Conservation (phyloP, 352 stramenopile species). For the Globisporangium takayamanum region DNA sequence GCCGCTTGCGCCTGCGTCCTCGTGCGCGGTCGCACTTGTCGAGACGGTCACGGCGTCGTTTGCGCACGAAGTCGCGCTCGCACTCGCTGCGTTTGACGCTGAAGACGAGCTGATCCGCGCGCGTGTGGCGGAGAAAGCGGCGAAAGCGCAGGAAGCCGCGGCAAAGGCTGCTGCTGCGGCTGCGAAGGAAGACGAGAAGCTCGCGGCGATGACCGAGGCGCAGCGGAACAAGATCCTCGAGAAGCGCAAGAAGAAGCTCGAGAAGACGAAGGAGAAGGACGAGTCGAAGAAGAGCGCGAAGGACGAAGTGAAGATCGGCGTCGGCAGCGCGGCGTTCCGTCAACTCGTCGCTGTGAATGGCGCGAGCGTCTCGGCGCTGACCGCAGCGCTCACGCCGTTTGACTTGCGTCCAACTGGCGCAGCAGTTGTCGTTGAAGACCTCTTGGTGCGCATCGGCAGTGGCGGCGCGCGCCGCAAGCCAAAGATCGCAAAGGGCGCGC, state of each 20-base stretch:
- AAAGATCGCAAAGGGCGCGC: constrained; percentile 89
- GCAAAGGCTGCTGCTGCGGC: constrained; percentile 63
- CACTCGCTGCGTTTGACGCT: constrained; percentile 50
- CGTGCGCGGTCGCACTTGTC: constrained; percentile 47
- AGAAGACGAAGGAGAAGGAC: constrained; percentile 82
- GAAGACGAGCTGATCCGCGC: constrained; percentile 56
- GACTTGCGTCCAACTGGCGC: constrained; percentile 43
- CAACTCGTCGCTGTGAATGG: constrained; percentile 24
- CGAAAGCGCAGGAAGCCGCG: constrained; percentile 56
- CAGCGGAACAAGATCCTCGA: constrained; percentile 74
- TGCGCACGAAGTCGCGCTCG: constrained; percentile 35
- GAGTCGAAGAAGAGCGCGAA: constrained; percentile 56
- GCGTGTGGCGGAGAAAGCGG: constrained; percentile 45
- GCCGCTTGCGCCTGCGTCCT: constrained; percentile 16
- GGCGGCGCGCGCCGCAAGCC: constrained; percentile 74
- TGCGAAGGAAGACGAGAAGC: constrained; percentile 80
- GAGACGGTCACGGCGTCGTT: constrained; percentile 32
- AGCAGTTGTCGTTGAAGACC: constrained; percentile 49
- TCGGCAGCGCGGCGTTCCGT: constrained; percentile 57
- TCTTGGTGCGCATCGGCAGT: constrained; percentile 58
- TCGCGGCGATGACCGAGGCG: constrained; percentile 67
- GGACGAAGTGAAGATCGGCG: constrained; percentile 61
- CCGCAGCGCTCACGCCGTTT: constrained; percentile 38
- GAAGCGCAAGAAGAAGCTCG: constrained; percentile 77
- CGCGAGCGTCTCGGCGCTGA: constrained; percentile 5